phyloP scores from a whole-genome alignment of 805 yeast genomes.

The Candida golubevii region DNA sequence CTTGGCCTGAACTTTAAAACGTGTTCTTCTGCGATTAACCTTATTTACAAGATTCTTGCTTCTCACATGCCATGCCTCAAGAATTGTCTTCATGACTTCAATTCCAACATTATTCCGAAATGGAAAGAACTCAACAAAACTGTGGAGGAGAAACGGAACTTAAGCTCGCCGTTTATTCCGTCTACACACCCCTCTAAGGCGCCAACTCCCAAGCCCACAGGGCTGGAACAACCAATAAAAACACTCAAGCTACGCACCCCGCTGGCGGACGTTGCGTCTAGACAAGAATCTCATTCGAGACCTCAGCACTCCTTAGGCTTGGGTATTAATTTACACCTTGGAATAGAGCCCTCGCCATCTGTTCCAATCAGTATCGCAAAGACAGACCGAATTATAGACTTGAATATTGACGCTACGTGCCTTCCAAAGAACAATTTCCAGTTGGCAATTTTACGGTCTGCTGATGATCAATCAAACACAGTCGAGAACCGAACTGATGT shows the following conservation, averaged over 20 bases:
- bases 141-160: neutral
- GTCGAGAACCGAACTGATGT: neutral
- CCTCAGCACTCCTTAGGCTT: conserved; percentile 15
- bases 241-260: conserved; percentile 2
- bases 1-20: conserved; percentile 32
- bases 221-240: neutral
- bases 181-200: too few relatives aligned
- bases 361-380: conserved; percentile 33
- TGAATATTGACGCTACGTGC: conserved; percentile 10
- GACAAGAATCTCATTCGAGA: neutral
- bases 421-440: conserved; percentile 7
- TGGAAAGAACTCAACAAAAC: conserved; percentile 11
- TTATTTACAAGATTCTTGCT: conserved; percentile 28
- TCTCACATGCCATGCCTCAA: conserved; percentile 4
- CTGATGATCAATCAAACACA: neutral
- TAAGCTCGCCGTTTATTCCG: neutral
- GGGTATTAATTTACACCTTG: conserved; percentile 30
- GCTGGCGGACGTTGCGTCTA: conserved; percentile 4
- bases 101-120: conserved; percentile 8
- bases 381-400: conserved; percentile 26
- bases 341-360: conserved; percentile 20
- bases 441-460: conserved; percentile 7
- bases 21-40: conserved; percentile 35
- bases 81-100: conserved; percentile 3
- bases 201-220: too few relatives aligned